phyloP scores from a whole-genome alignment of 2,329 filamentous ascomycete species.

The Lasiodiplodia sp. region DNA sequence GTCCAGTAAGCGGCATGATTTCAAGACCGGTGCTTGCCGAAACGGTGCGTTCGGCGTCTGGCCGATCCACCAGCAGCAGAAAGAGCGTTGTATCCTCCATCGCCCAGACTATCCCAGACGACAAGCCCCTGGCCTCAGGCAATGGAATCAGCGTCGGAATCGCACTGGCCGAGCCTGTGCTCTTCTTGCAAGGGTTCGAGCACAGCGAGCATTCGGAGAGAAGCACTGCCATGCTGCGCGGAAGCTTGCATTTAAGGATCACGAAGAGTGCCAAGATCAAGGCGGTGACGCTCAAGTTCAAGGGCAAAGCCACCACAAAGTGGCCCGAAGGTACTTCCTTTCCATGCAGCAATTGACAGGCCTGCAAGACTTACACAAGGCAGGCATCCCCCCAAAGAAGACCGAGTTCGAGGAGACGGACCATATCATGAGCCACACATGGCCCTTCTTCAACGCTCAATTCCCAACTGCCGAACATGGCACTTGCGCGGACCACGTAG shows the following conservation, averaged over 20 bases:
- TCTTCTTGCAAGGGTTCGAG: conserved; percentile 82
- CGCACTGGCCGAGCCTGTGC: conserved; percentile 77
- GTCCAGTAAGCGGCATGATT: conserved; percentile 47
- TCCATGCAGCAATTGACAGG: conserved; percentile 29
- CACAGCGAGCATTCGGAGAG: conserved; percentile 69
- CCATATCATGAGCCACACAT: conserved; percentile 83
- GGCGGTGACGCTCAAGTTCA: conserved; percentile 84
- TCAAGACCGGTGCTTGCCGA: conserved; percentile 52
- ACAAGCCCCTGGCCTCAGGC: conserved; percentile 79
- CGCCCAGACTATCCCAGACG: conserved; percentile 48
- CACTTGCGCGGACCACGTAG: conserved; percentile 69
- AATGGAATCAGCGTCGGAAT: conserved; percentile 79
- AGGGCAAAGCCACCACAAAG: conserved; percentile 84
- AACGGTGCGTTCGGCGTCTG: conserved; percentile 47
- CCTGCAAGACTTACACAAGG: conserved; percentile 13
- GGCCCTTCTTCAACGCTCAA: conserved; percentile 89
- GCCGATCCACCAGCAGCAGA: conserved; percentile 32
- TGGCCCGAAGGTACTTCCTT: conserved; percentile 80
- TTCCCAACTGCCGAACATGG: conserved; percentile 65
- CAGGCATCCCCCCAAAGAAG: conserved; percentile 85
- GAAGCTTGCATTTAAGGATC: conserved; percentile 80
- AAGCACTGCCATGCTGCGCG: conserved; percentile 83
- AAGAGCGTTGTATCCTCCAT: conserved; percentile 45
- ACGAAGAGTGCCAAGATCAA: conserved; percentile 94
- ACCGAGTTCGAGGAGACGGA: conserved; percentile 84